Base-by-base conservation (phyloP, 306 rosid species). In the Fragaria ananassa region DNA sequence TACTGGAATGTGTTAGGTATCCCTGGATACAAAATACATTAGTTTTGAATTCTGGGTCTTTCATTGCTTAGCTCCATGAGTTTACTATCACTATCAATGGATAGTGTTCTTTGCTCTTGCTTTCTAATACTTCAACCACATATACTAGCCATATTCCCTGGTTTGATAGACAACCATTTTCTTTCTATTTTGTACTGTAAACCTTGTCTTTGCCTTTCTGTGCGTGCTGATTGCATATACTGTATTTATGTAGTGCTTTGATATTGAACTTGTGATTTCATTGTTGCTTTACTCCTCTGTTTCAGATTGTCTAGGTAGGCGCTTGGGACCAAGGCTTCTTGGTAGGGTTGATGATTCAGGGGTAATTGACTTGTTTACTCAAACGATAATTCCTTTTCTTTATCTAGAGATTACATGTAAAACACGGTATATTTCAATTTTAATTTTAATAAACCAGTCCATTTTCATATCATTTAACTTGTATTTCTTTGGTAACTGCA, bases 291-390 rank as follows among this genome's bases (percentile, higher is more conserved):
- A 10, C 70, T 87, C 80, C 70, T 74, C 71, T 83, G 72, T 81
- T 85, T 74, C 91, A 96, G 99, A 88, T 87, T 96, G 99, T 84
- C 88, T 96, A 86, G 99, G 99, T 66, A 91, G 99, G 84, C 96
- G 98, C 77, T 88, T 92, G 84, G 98, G 99, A 85, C 99, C 99
- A 75, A 87, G 91, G 88, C 87, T 96, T 88, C 97, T 96, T 61
- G 87, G 97, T 70, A 88, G 99, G 87, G 93, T 74, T 88, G 99
- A 92, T 80, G 92, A 93, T 87, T 92, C 99, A 54, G 97, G 93
- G 96, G 99, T 96, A 93, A 88, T 54, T 68, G 80, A 44, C 75
- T 66, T 61, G 5, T 78, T 78, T 70, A 62, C 17, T 37, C 42
- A 44, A 23, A 74, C 21, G 66, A 76, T 78, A 45, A 42, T 70